A percentile compares a stretch with the other conserved stretches of the same genome.
Evolutionary conservation across 2,329 filamentous ascomycete species (phyloP).

Genomic region (Xylariaceae sp.): DNA sequence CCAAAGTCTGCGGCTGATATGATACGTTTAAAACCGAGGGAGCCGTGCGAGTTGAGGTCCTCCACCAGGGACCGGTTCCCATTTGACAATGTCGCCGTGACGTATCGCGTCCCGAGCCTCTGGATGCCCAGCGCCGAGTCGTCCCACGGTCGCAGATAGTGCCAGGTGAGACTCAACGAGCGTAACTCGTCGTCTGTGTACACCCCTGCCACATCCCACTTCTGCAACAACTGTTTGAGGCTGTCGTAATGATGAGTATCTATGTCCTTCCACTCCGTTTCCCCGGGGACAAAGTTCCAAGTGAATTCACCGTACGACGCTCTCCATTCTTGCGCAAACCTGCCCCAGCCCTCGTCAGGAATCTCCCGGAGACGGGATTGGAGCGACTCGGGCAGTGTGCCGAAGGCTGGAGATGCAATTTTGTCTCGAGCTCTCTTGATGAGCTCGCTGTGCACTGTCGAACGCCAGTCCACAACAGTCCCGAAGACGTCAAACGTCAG

Average conservation of each 20-base stretch:
- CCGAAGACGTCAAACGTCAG: slow-evolving; percentile 81
- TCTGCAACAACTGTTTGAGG: slow-evolving; percentile 62
- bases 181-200: slow-evolving; percentile 69
- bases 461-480: slow-evolving; percentile 81
- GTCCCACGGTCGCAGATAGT: slow-evolving; percentile 72
- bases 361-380: slow-evolving; percentile 58
- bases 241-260: slow-evolving; percentile 74
- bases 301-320: slow-evolving; percentile 69
- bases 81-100: slow-evolving; percentile 75
- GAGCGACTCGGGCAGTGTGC: slow-evolving; percentile 53
- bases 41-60: slow-evolving; percentile 66
- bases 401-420: slow-evolving; percentile 52
- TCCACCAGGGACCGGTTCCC: slow-evolving; percentile 71
- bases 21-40: slow-evolving; percentile 67
- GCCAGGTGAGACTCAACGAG: slow-evolving; percentile 73
- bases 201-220: slow-evolving; percentile 63
- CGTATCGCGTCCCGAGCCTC: slow-evolving; percentile 58
- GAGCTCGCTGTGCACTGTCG: slow-evolving; percentile 67
- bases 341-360: slow-evolving; percentile 64
- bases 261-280: slow-evolving; percentile 68
- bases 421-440: slow-evolving; percentile 56
- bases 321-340: slow-evolving; percentile 75
- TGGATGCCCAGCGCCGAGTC: slow-evolving; percentile 66
- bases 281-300: slow-evolving; percentile 53
- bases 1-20: slow-evolving; percentile 74